phyloP scores from a whole-genome alignment of 805 yeast species.

The Metschnikowia vanudenii region DNA sequence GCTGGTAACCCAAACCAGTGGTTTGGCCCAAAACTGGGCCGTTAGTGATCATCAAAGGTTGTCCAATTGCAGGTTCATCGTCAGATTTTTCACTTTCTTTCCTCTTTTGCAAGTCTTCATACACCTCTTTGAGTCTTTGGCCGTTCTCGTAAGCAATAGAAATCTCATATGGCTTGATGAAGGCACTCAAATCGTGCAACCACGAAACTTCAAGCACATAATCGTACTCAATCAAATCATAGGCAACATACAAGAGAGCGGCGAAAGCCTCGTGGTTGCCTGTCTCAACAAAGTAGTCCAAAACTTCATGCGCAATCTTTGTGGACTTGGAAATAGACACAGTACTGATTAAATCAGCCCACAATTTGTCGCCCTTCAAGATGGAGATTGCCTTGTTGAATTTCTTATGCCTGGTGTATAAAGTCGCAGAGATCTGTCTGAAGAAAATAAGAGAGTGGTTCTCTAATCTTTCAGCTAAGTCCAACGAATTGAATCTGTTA shows the following conservation, averaged over 20 bases:
- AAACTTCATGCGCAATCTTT: slow-evolving; percentile 83
- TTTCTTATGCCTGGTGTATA: slow-evolving; percentile 92
- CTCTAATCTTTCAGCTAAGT: slow-evolving; percentile 89
- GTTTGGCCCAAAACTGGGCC: slow-evolving; percentile 49
- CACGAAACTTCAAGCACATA: slow-evolving; percentile 87
- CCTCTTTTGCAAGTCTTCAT: slow-evolving; percentile 69
- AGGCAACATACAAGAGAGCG: slow-evolving; percentile 84
- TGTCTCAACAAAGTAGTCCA: slow-evolving; percentile 91
- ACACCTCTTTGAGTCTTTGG: slow-evolving; percentile 59
- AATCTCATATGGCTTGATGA: slow-evolving; percentile 88
- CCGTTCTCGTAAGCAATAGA: slow-evolving; percentile 80
- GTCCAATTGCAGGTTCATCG: slow-evolving; percentile 53
- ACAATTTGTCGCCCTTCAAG: slow-evolving; percentile 86
- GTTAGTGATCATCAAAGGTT: slow-evolving; percentile 79
- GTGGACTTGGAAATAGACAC: slow-evolving; percentile 77
- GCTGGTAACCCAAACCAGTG: slow-evolving; percentile 59
- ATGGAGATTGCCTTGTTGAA: slow-evolving; percentile 86
- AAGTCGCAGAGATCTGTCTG: slow-evolving; percentile 92
- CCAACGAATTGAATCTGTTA: slow-evolving; percentile 90
- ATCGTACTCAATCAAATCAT: slow-evolving; percentile 75
- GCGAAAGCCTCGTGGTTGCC: slow-evolving; percentile 95
- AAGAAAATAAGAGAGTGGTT: slow-evolving; percentile 87
- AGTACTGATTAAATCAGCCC: slow-evolving; percentile 92
- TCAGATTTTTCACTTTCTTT: slow-evolving; percentile 53
- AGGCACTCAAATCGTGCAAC: slow-evolving; percentile 81